Evolutionary conservation across 1,139 yeast species (phyloP), one percentile per base, ranked within the genome.

Genomic region (Lodderomyces parapsilosis): DNA sequence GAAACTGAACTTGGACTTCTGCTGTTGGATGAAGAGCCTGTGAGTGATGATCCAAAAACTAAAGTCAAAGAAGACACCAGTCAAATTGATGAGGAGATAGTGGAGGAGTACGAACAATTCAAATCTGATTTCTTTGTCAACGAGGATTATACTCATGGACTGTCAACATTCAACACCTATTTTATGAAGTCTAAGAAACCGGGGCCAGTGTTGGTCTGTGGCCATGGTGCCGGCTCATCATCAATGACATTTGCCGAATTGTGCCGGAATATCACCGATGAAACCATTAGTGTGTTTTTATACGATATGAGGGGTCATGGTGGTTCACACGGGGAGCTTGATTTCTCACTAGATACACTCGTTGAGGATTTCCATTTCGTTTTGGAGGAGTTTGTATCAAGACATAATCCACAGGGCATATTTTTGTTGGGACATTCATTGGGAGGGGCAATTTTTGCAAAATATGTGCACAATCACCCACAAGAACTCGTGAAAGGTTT

Each of bases 221-320:
- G 88, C 50, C 99, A 93, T 60, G 99, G 99, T 4, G 97, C 97
- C 1, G 99, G 98, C 0, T 90, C 97, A 1, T 80, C 88, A 2
- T 89, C 86, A 0, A 68, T 88, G 65, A 75, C 96, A 0, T 93
- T 87, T 68, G 88, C 88, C 0, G 63, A 65, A 28, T 58, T 85
- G 27, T 64, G 80, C 0, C 63, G 49, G 56, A 65, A 11, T 41
- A 43, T 49, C 7, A 45, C 51, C 30, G 46, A 60, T 3, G 55
- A 55, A 2, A 50, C 58, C 5, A 42, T 50, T 3, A 96, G 94
- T 0, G 61, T 85, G 2, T 71, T 91, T 42, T 61, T 84, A 0
- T 87, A 78, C 60, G 99, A 93, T 62, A 76, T 83, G 45, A 71
- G 98, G 45, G 96, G 96, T 1, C 99, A 93, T 58, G 96, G 96